Evolutionary conservation across 495 filamentous ascomycete species (phyloP).

Genomic region (Aspergillus carlsbadensis): DNA sequence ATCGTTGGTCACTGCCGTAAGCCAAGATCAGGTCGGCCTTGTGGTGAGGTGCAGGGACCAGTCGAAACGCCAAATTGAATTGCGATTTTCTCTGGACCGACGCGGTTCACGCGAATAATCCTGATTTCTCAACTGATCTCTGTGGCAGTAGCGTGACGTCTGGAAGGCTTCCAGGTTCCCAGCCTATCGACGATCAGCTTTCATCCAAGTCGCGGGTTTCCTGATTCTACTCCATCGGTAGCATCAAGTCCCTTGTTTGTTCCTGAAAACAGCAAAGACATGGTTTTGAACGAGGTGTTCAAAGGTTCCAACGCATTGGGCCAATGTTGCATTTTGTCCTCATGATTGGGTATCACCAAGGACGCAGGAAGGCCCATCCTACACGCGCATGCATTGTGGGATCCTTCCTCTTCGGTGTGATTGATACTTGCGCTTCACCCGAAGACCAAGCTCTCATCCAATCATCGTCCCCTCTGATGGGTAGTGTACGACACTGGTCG

Average conservation of each 20-base stretch:
- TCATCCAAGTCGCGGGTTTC: not conserved
- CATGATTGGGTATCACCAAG: constrained; percentile 10
- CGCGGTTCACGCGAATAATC: not conserved
- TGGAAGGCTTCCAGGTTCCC: not conserved
- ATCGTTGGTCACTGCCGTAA: constrained; percentile 10
- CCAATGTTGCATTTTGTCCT: not conserved
- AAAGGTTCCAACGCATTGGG: constrained; percentile 11
- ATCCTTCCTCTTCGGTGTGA: constrained; percentile 5
- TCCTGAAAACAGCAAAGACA: not conserved
- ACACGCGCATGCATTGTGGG: not conserved
- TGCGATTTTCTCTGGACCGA: not conserved
- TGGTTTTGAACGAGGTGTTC: not conserved
- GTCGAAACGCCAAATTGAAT: not conserved
- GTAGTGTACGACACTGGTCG: constrained; percentile 9
- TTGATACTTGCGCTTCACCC: not conserved
- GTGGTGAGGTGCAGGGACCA: constrained; percentile 9
- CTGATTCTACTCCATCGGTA: not conserved
- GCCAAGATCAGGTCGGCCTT: constrained; percentile 1
- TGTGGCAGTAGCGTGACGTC: not conserved
- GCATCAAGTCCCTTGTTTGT: not conserved
- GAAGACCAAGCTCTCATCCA: not conserved
- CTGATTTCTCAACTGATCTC: not conserved
- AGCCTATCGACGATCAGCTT: constrained; percentile 9
- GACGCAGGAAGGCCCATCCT: not conserved
- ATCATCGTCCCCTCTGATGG: constrained; percentile 11